Percentiles rank a stretch among this genome's conserved stretches.
These are phyloP conservation scores for Yarrowia sp. DNA, from an alignment of 805 yeast genomes.

Conservation along the genomic window DNA sequence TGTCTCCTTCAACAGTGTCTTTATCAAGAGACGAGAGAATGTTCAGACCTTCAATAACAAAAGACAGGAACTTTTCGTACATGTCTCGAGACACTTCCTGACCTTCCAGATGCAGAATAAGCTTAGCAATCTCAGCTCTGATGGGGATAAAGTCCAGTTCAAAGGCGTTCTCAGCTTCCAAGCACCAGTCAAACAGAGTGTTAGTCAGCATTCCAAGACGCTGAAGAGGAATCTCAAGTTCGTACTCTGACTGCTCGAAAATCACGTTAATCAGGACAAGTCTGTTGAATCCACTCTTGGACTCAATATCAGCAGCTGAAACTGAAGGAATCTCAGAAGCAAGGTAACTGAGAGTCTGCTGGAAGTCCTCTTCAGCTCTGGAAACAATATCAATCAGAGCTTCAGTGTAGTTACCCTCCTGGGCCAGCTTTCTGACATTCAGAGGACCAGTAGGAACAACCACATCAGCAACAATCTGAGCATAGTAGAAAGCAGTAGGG, in stretches of 20 bases:
- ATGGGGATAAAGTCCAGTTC: constrained; percentile 52
- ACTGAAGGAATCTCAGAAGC: constrained; percentile 25
- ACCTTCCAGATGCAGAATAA: constrained; percentile 38
- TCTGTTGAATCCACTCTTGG: constrained; percentile 14
- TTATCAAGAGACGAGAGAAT: constrained; percentile 8
- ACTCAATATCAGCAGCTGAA: constrained; percentile 1
- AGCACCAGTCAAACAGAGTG: constrained; percentile 53
- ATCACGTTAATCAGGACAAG: constrained; percentile 8
- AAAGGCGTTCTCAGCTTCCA: constrained; percentile 57
- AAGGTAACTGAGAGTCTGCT: constrained; percentile 21
- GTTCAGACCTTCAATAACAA: constrained; percentile 17
- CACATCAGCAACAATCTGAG: constrained; percentile 7
- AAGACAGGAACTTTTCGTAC: constrained; percentile 13
- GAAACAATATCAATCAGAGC: constrained; percentile 15
- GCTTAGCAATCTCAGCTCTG: constrained; percentile 52
- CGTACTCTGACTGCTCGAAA: constrained; percentile 3
- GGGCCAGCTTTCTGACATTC: not conserved
- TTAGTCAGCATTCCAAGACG: constrained; percentile 61
- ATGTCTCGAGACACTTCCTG: constrained; percentile 7
- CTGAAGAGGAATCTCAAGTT: constrained; percentile 51
- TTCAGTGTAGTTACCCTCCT: constrained; percentile 8
- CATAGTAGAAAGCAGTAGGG: constrained; percentile 5
- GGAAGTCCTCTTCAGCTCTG: constrained; percentile 2
- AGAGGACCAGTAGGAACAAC: not conserved
- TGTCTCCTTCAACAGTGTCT: constrained; percentile 1